These are phyloP conservation scores for Crucihimalaya himalaica DNA, from an alignment of 345 rosid species.

Conservation along the genomic window DNA sequence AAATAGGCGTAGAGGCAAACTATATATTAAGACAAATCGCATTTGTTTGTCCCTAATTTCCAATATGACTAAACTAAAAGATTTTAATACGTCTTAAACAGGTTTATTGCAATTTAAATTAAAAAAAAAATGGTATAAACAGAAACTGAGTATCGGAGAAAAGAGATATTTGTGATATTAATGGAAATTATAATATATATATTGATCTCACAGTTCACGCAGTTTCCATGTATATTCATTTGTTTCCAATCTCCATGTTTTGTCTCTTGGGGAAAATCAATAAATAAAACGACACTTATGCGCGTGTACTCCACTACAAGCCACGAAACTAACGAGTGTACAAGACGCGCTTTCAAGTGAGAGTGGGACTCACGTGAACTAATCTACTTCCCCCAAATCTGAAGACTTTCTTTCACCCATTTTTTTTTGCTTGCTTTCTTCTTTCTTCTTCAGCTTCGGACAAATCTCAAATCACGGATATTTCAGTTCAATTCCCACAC, in stretches of 20 bases:
- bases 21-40: slow-evolving; percentile 18
- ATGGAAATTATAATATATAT: background rate
- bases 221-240: too few species aligned
- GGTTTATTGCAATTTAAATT: background rate
- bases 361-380: slow-evolving; percentile 34
- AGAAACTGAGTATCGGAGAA: background rate
- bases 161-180: background rate
- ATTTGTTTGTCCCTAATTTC: slow-evolving; percentile 10
- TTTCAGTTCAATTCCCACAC: slow-evolving; percentile 34
- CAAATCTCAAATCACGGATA: slow-evolving; percentile 33
- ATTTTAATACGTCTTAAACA: slow-evolving; percentile 12
- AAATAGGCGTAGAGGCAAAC: background rate
- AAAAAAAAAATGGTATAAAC: background rate
- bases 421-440: background rate
- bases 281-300: slow-evolving; percentile 4
- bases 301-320: slow-evolving; percentile 25
- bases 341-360: slow-evolving; percentile 23
- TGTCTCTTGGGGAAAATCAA: background rate
- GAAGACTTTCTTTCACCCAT: slow-evolving; percentile 24
- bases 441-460: slow-evolving; percentile 12
- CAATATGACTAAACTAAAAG: background rate
- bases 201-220: slow-evolving; percentile 6
- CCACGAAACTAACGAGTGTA: background rate
- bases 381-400: slow-evolving; percentile 31
- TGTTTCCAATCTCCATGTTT: too few species aligned